These are phyloP conservation scores for Phytophthora vignae DNA, from an alignment of 352 stramenopile species.

Conservation along the genomic window DNA sequence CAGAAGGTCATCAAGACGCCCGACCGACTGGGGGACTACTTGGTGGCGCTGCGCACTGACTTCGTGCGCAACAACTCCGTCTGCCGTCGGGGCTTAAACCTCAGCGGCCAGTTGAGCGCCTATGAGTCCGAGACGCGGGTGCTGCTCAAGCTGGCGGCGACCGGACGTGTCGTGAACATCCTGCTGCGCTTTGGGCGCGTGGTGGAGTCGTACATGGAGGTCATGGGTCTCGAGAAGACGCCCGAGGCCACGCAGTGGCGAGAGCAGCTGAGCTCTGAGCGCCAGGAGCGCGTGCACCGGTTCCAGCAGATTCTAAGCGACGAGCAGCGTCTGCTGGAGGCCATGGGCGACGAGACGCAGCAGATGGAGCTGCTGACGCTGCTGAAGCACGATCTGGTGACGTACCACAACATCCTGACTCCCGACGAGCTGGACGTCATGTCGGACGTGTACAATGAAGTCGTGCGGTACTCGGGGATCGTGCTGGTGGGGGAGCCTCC, in stretches of 20 bases:
- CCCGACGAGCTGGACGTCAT: slow-evolving; percentile 34
- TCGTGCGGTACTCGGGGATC: slow-evolving; percentile 24
- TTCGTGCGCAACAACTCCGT: not conserved
- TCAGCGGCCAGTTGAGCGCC: not conserved
- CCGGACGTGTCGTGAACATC: not conserved
- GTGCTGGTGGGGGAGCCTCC: slow-evolving; percentile 25
- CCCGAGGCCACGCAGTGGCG: slow-evolving; percentile 24
- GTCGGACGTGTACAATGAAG: slow-evolving; percentile 27
- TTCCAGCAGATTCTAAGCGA: slow-evolving; percentile 22
- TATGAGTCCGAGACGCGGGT: not conserved
- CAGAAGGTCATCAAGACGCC: slow-evolving; percentile 10
- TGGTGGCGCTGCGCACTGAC: slow-evolving; percentile 28
- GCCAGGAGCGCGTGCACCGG: slow-evolving; percentile 19
- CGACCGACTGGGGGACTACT: slow-evolving; percentile 35
- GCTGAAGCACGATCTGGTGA: slow-evolving; percentile 24
- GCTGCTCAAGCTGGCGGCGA: not conserved
- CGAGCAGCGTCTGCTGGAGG: slow-evolving; percentile 16
- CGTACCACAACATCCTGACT: slow-evolving; percentile 18
- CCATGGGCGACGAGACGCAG: slow-evolving; percentile 33
- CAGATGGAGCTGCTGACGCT: slow-evolving; percentile 36
- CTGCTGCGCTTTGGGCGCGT: not conserved
- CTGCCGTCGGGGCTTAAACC: not conserved
- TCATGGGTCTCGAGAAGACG: slow-evolving; percentile 8
- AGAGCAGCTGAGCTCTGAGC: slow-evolving; percentile 19
- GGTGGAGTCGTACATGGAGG: slow-evolving; percentile 1